Evolutionary conservation across 225 moss, liverwort and hornwort genomes (phyloP), one percentile per base, ranked within the genome.

Genomic region (Pseudoscleropodium purum): DNA sequence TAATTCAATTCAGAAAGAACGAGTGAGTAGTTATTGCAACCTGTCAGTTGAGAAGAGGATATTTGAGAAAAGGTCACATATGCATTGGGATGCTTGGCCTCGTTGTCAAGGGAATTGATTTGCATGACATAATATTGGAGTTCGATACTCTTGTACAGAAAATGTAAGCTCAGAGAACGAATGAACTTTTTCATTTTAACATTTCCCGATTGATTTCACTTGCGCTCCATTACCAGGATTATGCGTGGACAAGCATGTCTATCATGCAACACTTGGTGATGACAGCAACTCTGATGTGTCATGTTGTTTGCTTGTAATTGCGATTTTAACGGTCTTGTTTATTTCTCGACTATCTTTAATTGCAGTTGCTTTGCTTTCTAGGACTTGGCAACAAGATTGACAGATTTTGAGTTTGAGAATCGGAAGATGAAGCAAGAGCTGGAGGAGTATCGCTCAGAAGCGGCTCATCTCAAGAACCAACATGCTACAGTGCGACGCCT

Each of bases 401-500:
- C 94, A 86, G 95, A 97, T 66, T 88, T 96, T 87, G 98, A 97
- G 91, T 63, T 93, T 83, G 97, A 98, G 75, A 96, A 96, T 92
- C 91, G 96, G 84, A 97, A 97, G 90, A 96, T 96, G 94, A 96
- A 95, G 86, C 95, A 97, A 91, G 97, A 96, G 90, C 89, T 98
- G 45, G 98, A 98, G 91, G 96, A 98, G 90, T 98, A 92, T 87
- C 96, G 96, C 87, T 94, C 96, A 23, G 18, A 96, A 91, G 95
- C 96, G 67, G 92, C 97, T 60, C 96, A 98, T 81, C 93, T 98
- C 68, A 97, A 93, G 92, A 98, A 98, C 77, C 98, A 97, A 89
- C 97, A 98, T 90, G 98, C 98, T 88, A 98, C 97, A 90, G 94
- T 98, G 79, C 94, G 96, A 75, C 96, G 96, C 82, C 92, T 98